phyloP scores from a whole-genome alignment of 257 asterid species.

The Ophiorrhiza pumila region DNA sequence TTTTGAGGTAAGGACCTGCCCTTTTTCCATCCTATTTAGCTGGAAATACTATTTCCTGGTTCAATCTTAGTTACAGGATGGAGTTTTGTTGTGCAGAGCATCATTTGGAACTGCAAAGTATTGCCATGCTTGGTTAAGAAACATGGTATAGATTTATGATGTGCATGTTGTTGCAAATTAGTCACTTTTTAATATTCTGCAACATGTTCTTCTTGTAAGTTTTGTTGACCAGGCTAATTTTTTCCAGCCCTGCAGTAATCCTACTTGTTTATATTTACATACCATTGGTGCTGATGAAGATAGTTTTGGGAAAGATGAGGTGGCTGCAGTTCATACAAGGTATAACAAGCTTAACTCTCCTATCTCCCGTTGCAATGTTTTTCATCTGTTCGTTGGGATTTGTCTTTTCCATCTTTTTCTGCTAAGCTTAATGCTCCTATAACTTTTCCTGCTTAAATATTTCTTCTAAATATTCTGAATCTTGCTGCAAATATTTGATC shows the following conservation, averaged over 20 bases:
- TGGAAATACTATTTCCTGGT: constrained; percentile 8
- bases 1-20: constrained; percentile 58
- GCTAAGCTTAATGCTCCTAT: not conserved
- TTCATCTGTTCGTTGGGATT: not conserved
- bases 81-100: constrained; percentile 57
- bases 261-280: constrained; percentile 90
- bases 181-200: constrained; percentile 5
- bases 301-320: constrained; percentile 94
- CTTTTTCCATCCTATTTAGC: constrained; percentile 14
- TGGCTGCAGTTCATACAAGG: constrained; percentile 96
- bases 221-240: constrained; percentile 23
- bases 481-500: not conserved
- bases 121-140: constrained; percentile 96
- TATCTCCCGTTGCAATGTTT: not conserved
- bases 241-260: constrained; percentile 85
- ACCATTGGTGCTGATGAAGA: constrained; percentile 87
- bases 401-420: not conserved
- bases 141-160: constrained; percentile 50
- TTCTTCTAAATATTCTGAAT: not conserved
- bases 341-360: constrained; percentile 21
- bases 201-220: not conserved
- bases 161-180: constrained; percentile 11
- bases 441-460: not conserved
- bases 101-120: constrained; percentile 98
- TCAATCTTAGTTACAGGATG: constrained; percentile 9